Evolutionary conservation across 257 asterid species (phyloP), one percentile per base, ranked within the genome.

Genomic region (Capsicum chinense): DNA sequence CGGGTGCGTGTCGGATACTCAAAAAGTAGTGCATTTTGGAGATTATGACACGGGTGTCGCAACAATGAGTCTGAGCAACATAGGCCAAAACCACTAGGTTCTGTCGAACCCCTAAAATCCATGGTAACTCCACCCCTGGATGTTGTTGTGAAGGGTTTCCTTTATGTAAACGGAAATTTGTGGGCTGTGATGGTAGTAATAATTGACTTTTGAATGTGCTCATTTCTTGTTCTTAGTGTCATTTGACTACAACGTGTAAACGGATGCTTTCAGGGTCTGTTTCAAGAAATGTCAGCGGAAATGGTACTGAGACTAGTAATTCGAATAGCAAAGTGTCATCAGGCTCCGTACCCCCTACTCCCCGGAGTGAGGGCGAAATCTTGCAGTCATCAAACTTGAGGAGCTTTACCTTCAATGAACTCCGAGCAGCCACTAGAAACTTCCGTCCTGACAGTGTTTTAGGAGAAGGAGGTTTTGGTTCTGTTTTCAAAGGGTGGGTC

Each of bases 381-480:
- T 84, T 95, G 91, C 97, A 92, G 88, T 92, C 94, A 1, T 87
- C 98, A 56, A 95, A 95, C 87, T 56, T 94, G 88, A 95, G 91
- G 83, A 94, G 94, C 85, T 94, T 90, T 87, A 76, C 93, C 9
- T 95, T 88, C 85, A 87, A 86, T 48, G 97, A 95, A 80, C 97
- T 95, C 16, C 93, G 88, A 84, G 60, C 97, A 13, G 94, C 95
- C 58, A 95, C 99, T 3, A 88, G 95, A 80, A 95, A 95, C 87
- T 95, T 95, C 64, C 94, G 99, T 52, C 95, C 95, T 0, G 99
- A 94, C 83, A 93, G 99, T 42, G 97, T 95, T 11, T 84, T 95
- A 83, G 99, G 98, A 1, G 98, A 91, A 87, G 99, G 99, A 42
- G 98, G 99, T 4, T 95, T 95, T 11, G 99, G 99, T 33, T 93